Evolutionary conservation across 2,329 filamentous ascomycete species (phyloP).

Genomic region (Venturia oleaginea): DNA sequence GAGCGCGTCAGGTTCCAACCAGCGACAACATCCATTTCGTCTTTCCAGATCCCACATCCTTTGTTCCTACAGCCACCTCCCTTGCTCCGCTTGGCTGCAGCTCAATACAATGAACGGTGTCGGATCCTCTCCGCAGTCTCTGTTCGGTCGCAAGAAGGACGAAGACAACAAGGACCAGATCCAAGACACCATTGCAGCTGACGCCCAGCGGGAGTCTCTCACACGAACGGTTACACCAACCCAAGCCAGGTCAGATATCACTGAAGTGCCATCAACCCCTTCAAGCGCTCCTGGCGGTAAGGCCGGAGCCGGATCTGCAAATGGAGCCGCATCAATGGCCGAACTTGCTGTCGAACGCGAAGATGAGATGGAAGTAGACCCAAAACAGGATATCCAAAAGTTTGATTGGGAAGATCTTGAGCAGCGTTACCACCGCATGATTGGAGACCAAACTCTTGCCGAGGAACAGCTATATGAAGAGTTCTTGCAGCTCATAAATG

Average conservation of each 20-base stretch:
- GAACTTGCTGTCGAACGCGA: slow-evolving; percentile 13
- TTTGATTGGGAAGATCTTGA: slow-evolving; percentile 78
- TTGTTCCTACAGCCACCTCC: background rate
- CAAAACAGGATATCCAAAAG: slow-evolving; percentile 34
- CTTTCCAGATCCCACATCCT: background rate
- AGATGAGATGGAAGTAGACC: slow-evolving; percentile 19
- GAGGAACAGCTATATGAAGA: slow-evolving; percentile 60
- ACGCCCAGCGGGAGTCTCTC: background rate
- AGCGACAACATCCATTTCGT: background rate
- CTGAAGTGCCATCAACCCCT: background rate
- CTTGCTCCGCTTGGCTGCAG: background rate
- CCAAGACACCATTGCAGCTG: background rate
- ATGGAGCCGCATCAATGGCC: background rate
- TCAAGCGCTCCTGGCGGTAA: background rate
- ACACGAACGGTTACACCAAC: background rate
- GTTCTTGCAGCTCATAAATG: slow-evolving; percentile 43
- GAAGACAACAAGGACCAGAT: background rate
- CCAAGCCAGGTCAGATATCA: background rate
- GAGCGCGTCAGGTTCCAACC: background rate
- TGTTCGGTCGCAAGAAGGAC: background rate
- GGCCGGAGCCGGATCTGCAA: background rate
- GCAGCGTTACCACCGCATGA: slow-evolving; percentile 55
- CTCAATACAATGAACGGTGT: background rate
- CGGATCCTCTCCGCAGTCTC: background rate
- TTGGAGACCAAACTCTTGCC: slow-evolving; percentile 51